Conservation (phyloP, 1,139 yeast species). For the Taiozyma sp. region DNA sequence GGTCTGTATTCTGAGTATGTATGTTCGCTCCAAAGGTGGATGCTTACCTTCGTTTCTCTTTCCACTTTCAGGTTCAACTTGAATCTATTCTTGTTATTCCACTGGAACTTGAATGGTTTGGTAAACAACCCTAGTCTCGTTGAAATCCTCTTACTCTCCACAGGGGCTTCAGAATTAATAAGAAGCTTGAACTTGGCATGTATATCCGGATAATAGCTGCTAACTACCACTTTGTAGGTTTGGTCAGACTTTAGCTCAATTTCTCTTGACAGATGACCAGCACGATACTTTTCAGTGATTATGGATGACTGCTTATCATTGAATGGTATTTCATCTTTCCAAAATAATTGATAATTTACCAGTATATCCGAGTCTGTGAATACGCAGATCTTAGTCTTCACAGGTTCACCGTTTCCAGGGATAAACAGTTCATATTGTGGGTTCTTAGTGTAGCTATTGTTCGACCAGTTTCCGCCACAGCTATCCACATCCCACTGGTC, state of each 20-base stretch:
- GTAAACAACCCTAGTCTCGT: conserved; percentile 35
- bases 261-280: conserved; percentile 24
- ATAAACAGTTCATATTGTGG: conserved; percentile 48
- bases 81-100: conserved; percentile 38
- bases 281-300: conserved; percentile 30
- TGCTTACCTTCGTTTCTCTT: conserved; percentile 22
- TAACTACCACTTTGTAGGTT: conserved; percentile 33
- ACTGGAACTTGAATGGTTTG: conserved; percentile 26
- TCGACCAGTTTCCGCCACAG: conserved; percentile 57
- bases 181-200: conserved; percentile 14
- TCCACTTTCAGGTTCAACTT: conserved; percentile 29
- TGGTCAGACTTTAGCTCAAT: conserved; percentile 35
- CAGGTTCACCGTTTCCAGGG: conserved; percentile 13
- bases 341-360: conserved; percentile 41
- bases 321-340: conserved; percentile 26
- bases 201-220: conserved; percentile 30
- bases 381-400: conserved; percentile 26
- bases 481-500: conserved; percentile 47
- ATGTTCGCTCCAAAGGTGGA: conserved; percentile 28
- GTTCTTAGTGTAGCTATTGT: conserved; percentile 47
- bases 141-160: conserved; percentile 14
- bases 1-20: conserved; percentile 18
- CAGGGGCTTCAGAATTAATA: conserved; percentile 6
- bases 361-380: conserved; percentile 26
- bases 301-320: conserved; percentile 27